Evolutionary conservation across 108 stramenopile genomes (phyloP).

Genomic region (Cylindrotheca fusiformis): DNA sequence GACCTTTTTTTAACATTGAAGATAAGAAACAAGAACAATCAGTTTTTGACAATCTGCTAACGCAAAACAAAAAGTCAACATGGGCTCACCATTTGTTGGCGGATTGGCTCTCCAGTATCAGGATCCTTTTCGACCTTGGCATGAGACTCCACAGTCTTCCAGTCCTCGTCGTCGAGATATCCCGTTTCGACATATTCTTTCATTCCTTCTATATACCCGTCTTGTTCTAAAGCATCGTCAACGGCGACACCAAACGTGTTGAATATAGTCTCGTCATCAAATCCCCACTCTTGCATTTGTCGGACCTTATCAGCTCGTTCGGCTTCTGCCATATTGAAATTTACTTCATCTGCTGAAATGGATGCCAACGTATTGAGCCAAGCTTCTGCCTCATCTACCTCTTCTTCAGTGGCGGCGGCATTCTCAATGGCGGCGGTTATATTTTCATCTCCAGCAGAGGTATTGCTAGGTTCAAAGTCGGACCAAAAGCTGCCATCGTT

Average conservation of each 20-base stretch:
- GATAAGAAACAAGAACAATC: too few species aligned
- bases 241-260: constrained; percentile 62
- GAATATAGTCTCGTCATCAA: constrained; percentile 56
- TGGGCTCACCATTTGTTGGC: constrained; percentile 69
- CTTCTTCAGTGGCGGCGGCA: not conserved
- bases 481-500: constrained; percentile 73
- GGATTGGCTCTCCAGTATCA: constrained; percentile 66
- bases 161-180: constrained; percentile 55
- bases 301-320: constrained; percentile 79
- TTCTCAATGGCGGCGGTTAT: not conserved
- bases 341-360: constrained; percentile 68
- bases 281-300: constrained; percentile 86
- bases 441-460: constrained; percentile 8
- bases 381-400: constrained; percentile 51
- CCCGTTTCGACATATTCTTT: constrained; percentile 51
- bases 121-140: constrained; percentile 66
- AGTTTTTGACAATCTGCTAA: not conserved
- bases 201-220: constrained; percentile 43
- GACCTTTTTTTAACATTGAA: constrained; percentile 16
- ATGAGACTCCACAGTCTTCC: constrained; percentile 66
- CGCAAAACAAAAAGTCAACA: too few species aligned
- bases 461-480: constrained; percentile 52
- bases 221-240: constrained; percentile 59
- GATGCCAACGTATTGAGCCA: constrained; percentile 72
- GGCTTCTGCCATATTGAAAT: constrained; percentile 69